phyloP scores from a whole-genome alignment of 2,329 filamentous ascomycete species.

The Chaetomiaceae sp. region DNA sequence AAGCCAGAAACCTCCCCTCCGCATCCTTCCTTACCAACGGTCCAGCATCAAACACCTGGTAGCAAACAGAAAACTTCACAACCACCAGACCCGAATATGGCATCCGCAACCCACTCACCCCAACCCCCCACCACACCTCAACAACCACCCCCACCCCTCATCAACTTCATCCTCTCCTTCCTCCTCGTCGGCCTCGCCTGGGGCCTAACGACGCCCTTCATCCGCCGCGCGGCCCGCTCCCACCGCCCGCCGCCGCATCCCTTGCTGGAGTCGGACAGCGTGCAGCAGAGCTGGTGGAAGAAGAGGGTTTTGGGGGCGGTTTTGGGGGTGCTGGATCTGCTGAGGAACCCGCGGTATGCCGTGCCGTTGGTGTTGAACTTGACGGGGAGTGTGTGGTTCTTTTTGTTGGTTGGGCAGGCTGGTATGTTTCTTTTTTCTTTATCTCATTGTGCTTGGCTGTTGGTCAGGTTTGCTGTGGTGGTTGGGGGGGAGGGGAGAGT shows the following conservation, averaged over 20 bases:
- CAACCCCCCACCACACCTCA: background rate
- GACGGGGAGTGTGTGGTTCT: constrained; percentile 95
- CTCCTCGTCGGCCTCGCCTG: constrained; percentile 86
- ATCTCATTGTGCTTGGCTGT: background rate
- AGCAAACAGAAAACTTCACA: too few relatives aligned
- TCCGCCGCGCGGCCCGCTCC: constrained; percentile 75
- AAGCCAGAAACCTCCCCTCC: too few relatives aligned
- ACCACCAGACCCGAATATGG: too few relatives aligned
- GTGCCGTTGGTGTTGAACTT: constrained; percentile 81
- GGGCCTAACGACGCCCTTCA: constrained; percentile 91
- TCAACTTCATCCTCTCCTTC: constrained; percentile 87
- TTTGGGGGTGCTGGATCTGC: constrained; percentile 72
- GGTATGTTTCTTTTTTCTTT: constrained; percentile 52
- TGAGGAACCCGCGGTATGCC: constrained; percentile 78
- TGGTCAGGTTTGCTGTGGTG: background rate
- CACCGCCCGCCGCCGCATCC: constrained; percentile 63
- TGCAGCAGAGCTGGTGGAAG: constrained; percentile 57
- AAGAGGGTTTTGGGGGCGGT: constrained; percentile 59
- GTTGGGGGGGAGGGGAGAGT: background rate
- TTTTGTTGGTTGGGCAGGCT: constrained; percentile 85
- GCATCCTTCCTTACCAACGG: too few relatives aligned
- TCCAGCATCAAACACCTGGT: too few relatives aligned
- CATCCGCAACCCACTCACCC: background rate
- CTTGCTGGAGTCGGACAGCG: constrained; percentile 46
- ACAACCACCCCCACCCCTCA: constrained; percentile 44